A percentile compares a stretch with the other conserved stretches of the same genome.
phyloP scores from a whole-genome alignment of 306 rosid species.

The Pyrus betulifolia region DNA sequence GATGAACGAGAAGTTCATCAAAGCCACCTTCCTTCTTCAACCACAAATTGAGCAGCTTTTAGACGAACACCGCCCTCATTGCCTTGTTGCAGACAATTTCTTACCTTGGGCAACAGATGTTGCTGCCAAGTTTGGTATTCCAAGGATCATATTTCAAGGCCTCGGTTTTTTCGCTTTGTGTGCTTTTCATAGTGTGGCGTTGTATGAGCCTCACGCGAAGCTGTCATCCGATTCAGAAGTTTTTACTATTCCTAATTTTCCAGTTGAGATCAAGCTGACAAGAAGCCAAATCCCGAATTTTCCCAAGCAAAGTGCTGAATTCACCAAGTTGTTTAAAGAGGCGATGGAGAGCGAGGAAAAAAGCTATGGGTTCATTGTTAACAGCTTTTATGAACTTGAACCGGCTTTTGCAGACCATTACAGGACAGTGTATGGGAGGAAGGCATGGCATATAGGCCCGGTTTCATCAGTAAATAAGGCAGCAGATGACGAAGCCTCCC shows the following conservation, averaged over 20 bases:
- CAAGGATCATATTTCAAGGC: neutral
- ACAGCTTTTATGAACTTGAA: conserved; percentile 48
- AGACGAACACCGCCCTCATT: neutral
- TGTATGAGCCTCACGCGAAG: too few species aligned
- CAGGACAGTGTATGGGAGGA: conserved; percentile 30
- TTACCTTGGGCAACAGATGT: conserved; percentile 1
- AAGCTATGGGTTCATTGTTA: conserved; percentile 38
- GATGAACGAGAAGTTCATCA: too few species aligned
- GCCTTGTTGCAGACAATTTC: neutral
- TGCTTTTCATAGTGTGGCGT: neutral
- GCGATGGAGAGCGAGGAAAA: conserved; percentile 8
- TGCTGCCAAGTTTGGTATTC: conserved; percentile 11
- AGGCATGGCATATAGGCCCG: conserved; percentile 55
- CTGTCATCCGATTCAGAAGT: too few species aligned
- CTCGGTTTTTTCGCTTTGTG: neutral
- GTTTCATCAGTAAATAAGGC: conserved; percentile 24
- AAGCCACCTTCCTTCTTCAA: too few species aligned
- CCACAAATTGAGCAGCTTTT: conserved; percentile 4
- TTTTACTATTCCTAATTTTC: too few species aligned
- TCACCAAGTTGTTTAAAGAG: neutral
- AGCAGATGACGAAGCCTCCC: too few species aligned
- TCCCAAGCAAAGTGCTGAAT: too few species aligned
- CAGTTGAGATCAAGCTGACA: too few species aligned
- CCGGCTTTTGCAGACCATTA: conserved; percentile 44
- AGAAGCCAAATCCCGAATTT: neutral